A percentile compares a stretch with the other conserved stretches of the same genome.
These are phyloP conservation scores for Saitozyma podzolica DNA, from an alignment of 768 basidiomycete species.

Conservation along the genomic window DNA sequence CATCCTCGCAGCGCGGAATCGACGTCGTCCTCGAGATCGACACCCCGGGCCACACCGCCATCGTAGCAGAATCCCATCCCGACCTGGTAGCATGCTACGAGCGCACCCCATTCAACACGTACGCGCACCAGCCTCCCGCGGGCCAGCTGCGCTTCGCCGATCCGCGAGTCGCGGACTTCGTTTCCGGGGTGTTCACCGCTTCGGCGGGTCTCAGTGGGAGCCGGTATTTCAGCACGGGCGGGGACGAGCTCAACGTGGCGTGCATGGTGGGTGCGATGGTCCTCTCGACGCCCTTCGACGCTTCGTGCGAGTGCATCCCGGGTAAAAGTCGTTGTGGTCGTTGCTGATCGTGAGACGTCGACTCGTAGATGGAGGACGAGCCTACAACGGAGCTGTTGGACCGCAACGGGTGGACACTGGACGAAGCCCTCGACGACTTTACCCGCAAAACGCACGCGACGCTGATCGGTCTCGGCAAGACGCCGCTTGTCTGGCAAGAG, in stretches of 20 bases:
- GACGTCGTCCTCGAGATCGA: conserved; percentile 77
- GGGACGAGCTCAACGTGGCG: conserved; percentile 72
- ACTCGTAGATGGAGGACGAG: conserved; percentile 56
- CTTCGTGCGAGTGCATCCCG: too few relatives aligned
- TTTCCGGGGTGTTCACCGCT: conserved; percentile 58
- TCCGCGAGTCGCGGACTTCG: conserved; percentile 63
- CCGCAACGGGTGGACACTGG: conserved; percentile 60
- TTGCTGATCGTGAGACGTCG: neutral
- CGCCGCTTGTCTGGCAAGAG: conserved; percentile 82
- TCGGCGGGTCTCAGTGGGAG: conserved; percentile 57
- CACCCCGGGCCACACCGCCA: conserved; percentile 76
- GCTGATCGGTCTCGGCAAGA: conserved; percentile 64
- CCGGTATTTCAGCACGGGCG: conserved; percentile 73
- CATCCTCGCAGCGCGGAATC: conserved; percentile 63
- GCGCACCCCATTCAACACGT: conserved; percentile 51
- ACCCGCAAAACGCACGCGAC: conserved; percentile 63
- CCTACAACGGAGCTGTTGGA: conserved; percentile 63
- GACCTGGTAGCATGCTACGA: conserved; percentile 69
- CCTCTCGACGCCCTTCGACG: neutral
- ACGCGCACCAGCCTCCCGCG: conserved; percentile 65
- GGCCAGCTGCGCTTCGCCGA: conserved; percentile 77
- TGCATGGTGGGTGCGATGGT: conserved; percentile 58
- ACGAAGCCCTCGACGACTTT: conserved; percentile 67
- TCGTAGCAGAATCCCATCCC: conserved; percentile 66
- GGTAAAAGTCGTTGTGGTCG: neutral